Percentiles rank a stretch among this genome's conserved stretches.
These are phyloP conservation scores for Apiotrichum laibachii DNA, from an alignment of 1,284 basidiomycete genomes.

Conservation along the genomic window DNA sequence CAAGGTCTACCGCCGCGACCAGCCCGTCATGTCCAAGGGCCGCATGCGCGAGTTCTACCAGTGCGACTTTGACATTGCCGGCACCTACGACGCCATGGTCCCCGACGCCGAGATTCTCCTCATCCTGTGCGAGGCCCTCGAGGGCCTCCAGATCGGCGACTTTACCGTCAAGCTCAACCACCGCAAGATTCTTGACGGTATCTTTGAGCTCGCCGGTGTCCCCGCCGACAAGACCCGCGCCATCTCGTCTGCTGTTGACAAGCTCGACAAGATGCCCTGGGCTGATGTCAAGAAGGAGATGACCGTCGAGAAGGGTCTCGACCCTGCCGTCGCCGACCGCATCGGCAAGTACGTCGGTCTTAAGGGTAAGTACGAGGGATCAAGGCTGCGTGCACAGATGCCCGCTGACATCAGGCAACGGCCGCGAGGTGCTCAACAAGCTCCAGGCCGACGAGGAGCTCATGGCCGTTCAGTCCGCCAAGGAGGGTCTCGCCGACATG, in stretches of 20 bases:
- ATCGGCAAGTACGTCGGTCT: slow-evolving; percentile 96
- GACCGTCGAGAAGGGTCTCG: slow-evolving; percentile 91
- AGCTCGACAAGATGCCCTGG: slow-evolving; percentile 96
- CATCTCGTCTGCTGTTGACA: slow-evolving; percentile 98
- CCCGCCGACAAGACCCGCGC: slow-evolving; percentile 83
- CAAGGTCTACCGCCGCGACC: slow-evolving; percentile 95
- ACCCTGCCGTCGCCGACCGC: slow-evolving; percentile 77
- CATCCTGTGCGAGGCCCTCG: slow-evolving; percentile 76
- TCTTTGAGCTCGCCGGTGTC: slow-evolving; percentile 96
- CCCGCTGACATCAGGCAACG: slow-evolving; percentile 44
- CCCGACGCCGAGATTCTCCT: slow-evolving; percentile 91
- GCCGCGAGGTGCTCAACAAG: slow-evolving; percentile 70
- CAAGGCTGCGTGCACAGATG: neutral
- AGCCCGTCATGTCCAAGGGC: slow-evolving; percentile 96
- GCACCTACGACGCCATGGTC: slow-evolving; percentile 91
- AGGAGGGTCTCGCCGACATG: slow-evolving; percentile 90
- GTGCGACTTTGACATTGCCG: slow-evolving; percentile 97
- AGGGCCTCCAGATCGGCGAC: slow-evolving; percentile 81
- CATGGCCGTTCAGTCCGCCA: slow-evolving; percentile 69
- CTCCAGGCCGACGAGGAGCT: slow-evolving; percentile 69
- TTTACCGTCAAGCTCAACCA: slow-evolving; percentile 98
- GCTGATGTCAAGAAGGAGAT: slow-evolving; percentile 91
- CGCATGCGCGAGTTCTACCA: slow-evolving; percentile 99
- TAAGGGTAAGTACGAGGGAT: slow-evolving; percentile 62
- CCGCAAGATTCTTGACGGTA: slow-evolving; percentile 94